Evolutionary conservation across 116 monocot species (phyloP), one percentile per base, ranked within the genome.

Genomic region (Papilionanthe hybrid): DNA sequence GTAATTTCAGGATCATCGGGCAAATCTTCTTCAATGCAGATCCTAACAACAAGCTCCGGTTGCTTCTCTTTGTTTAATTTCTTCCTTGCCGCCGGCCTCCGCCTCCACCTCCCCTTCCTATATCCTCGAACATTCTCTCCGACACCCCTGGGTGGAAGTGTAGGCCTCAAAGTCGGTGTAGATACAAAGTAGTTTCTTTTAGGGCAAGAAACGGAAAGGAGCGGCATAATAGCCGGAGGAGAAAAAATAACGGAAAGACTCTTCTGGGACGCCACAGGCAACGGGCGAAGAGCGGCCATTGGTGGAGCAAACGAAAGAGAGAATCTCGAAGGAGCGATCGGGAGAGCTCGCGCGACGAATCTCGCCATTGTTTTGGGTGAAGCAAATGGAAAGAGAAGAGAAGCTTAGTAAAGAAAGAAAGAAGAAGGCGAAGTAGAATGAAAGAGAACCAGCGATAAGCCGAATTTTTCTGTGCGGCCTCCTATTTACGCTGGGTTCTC

Each of bases 1-100:
- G 89, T 67, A 27, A 99, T 79, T 89, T 95, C 92, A 22, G 88
- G 85, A 82, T 99, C 99, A 8, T 93, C 86, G 45, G 99, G 95
- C 78, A 95, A 71, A 67, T 87, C 88, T 45, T 99, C 93, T 22
- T 99, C 92, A 69, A 99, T 85, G 77, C 90, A 82, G 75, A 99
- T 90, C 42, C 83, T 81, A 20, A 92, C 95, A 49, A 48, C 28
- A 47, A 75, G 75, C 80, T 90, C 89, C 43, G 93, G 78, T 84
- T 91, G 81, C 79, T 42, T 86, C 76, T 90, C 88, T 88, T 93
- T 95, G 79, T 81, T 44, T 80, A 80, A 32, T 72, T 84, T 81
- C 74, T 73, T 84, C 86, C 78, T 88, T 80, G 75, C 76, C 18
- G 85, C 84, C 67, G 72, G 84, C 50, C 76, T 78, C 72, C 89